Conservation (phyloP, 371 early-diverging fungal genomes). For the Conidiobolus incongruus region DNA sequence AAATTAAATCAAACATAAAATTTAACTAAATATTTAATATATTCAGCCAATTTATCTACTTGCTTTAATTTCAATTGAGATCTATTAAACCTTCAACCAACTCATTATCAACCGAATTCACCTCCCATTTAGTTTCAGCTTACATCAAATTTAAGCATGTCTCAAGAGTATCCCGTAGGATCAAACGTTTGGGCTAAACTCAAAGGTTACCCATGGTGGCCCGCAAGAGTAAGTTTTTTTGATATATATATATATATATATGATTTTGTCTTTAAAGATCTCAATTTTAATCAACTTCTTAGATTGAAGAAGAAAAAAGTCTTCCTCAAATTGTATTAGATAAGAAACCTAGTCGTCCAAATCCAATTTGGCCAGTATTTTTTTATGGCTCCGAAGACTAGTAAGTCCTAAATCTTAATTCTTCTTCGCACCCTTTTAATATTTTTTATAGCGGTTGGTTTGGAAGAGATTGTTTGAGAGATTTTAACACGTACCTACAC, state of each 20-base stretch:
- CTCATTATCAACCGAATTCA: too few species aligned
- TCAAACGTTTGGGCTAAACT: constrained; percentile 33
- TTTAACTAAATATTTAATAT: too few species aligned
- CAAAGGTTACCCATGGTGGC: constrained; percentile 63
- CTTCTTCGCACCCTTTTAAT: neutral
- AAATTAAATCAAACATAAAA: too few species aligned
- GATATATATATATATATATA: neutral
- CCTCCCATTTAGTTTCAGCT: too few species aligned
- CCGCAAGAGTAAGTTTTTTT: constrained; percentile 29
- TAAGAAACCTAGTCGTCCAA: constrained; percentile 24
- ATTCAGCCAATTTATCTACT: too few species aligned
- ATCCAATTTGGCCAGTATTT: constrained; percentile 30
- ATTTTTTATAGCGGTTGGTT: neutral
- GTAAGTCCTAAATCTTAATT: constrained; percentile 16
- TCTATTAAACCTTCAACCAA: too few species aligned
- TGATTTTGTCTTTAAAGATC: too few species aligned
- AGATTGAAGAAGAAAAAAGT: constrained; percentile 28
- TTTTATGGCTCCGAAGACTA: constrained; percentile 50
- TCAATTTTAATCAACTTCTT: constrained; percentile 5
- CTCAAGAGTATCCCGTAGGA: too few species aligned
- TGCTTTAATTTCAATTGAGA: too few species aligned
- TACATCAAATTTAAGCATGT: too few species aligned
- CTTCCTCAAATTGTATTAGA: constrained; percentile 25
- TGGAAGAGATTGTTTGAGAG: neutral
- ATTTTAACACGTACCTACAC: neutral